phyloP scores from a whole-genome alignment of 1,284 basidiomycete species.

The Ceratobasidium sp. region DNA sequence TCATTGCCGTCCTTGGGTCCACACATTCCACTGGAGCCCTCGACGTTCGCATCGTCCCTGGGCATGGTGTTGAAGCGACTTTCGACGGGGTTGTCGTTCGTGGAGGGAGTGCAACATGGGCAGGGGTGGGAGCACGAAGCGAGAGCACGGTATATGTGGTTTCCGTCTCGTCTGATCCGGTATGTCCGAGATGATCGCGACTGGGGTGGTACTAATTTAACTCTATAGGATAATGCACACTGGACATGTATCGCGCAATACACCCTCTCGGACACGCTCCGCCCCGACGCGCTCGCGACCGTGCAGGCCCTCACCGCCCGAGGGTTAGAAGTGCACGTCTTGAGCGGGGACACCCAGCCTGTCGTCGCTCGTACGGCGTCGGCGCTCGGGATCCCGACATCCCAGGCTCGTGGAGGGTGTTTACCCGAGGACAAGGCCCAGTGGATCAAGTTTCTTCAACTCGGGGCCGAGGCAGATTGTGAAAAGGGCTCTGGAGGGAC shows the following conservation, averaged over 20 bases:
- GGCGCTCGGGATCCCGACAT: slow-evolving; percentile 63
- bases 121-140: neutral
- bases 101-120: slow-evolving; percentile 12
- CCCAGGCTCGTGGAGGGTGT: slow-evolving; percentile 77
- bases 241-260: slow-evolving; percentile 9
- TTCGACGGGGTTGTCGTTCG: slow-evolving; percentile 3
- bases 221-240: neutral
- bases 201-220: slow-evolving; percentile 57
- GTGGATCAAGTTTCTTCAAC: slow-evolving; percentile 53
- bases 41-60: neutral
- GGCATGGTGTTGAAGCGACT: slow-evolving; percentile 9
- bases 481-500: neutral
- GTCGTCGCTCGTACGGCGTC: slow-evolving; percentile 68
- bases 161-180: slow-evolving; percentile 6
- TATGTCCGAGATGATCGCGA: neutral
- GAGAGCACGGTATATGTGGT: slow-evolving; percentile 28
- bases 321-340: slow-evolving; percentile 73
- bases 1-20: slow-evolving; percentile 8
- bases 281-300: slow-evolving; percentile 54
- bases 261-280: slow-evolving; percentile 55
- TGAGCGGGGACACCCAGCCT: slow-evolving; percentile 86
- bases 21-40: neutral
- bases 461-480: slow-evolving; percentile 42
- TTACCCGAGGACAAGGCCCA: slow-evolving; percentile 76
- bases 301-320: slow-evolving; percentile 56